Evolutionary conservation across 1,139 yeast genomes (phyloP), one percentile per base, ranked within the genome.

Genomic region (Candida pseudoviswanathii): DNA sequence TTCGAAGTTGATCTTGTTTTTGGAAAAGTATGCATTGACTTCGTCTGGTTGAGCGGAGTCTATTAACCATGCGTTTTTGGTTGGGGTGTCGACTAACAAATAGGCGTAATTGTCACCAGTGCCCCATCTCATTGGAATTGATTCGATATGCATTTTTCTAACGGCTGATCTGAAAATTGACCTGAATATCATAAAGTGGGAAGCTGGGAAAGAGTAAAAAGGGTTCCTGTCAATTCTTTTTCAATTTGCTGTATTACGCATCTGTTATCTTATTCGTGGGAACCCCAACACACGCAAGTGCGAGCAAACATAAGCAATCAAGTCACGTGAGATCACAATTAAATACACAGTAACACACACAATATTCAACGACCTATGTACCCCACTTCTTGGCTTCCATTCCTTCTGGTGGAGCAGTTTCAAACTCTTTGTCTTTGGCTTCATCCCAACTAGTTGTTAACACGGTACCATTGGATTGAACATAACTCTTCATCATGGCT

Each of bases 401-500:
- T 2, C 90, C 91, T 44, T 84, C 88, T 0, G 97, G 97, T 2
- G 97, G 94, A 37, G 80, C 68, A 2, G 88, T 80, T 57, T 87
- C 90, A 49, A 86, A 89, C 33, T 68, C 77, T 55, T 82, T 84
- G 46, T 77, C 73, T 45, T 81, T 76, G 2, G 96, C 98, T 53
- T 90, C 96, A n/a, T 73, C 80, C 99, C 99, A 95, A 64, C 89
- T 88, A 5, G 99, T 95, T 45, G 96, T 89, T 54, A 95, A 73
- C 1, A 96, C 84, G 0, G 99, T 95, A 21, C 99, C 99, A 57
- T 89, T 88, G 58, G 96, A 89, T 67, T 95, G 97, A n/a, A 83
- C 77, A 61, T 82, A 94, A 47, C 97, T 89, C 70, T 95, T 95
- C 95, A 90, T 88, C 98, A 95, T 95, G 1, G 99, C 99, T 51